A percentile compares a stretch with the other conserved stretches of the same genome.
These are phyloP conservation scores for Cyclocybe aegerita DNA, from an alignment of 768 basidiomycete species.

Conservation along the genomic window DNA sequence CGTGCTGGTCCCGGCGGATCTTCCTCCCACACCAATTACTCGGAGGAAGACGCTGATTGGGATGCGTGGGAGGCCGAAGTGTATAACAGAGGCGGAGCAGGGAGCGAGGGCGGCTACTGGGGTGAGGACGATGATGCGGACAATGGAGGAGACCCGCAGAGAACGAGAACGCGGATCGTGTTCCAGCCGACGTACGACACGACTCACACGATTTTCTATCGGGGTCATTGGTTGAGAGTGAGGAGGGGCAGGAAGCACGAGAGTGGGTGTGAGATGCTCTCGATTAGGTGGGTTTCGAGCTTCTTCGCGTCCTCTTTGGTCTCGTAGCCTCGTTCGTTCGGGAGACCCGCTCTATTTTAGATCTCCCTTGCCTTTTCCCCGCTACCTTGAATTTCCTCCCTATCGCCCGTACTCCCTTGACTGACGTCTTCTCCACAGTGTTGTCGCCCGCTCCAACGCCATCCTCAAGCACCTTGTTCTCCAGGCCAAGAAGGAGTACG, in stretches of 20 bases:
- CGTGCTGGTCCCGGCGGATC: conserved; percentile 63
- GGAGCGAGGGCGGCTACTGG: background rate
- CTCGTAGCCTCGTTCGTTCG: too few relatives aligned
- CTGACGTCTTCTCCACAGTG: conserved; percentile 36
- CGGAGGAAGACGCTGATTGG: conserved; percentile 48
- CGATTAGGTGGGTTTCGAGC: conserved; percentile 55
- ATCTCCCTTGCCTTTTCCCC: background rate
- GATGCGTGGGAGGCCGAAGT: conserved; percentile 27
- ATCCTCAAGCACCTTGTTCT: conserved; percentile 88
- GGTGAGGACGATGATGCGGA: conserved; percentile 39
- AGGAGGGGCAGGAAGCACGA: conserved; percentile 69
- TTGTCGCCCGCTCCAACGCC: conserved; percentile 79
- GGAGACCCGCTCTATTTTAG: too few relatives aligned
- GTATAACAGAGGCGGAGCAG: conserved; percentile 5
- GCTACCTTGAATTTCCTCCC: background rate
- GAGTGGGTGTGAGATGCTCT: conserved; percentile 65
- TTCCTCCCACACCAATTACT: conserved; percentile 17
- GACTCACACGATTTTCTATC: conserved; percentile 87
- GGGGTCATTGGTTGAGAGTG: conserved; percentile 81
- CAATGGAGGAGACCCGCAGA: conserved; percentile 32
- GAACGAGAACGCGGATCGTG: conserved; percentile 72
- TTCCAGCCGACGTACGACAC: conserved; percentile 89
- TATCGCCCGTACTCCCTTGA: background rate
- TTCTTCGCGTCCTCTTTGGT: background rate
- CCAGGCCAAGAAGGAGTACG: conserved; percentile 87